phyloP scores from a whole-genome alignment of 1,284 basidiomycete genomes.

The Heterobasidion annosum region DNA sequence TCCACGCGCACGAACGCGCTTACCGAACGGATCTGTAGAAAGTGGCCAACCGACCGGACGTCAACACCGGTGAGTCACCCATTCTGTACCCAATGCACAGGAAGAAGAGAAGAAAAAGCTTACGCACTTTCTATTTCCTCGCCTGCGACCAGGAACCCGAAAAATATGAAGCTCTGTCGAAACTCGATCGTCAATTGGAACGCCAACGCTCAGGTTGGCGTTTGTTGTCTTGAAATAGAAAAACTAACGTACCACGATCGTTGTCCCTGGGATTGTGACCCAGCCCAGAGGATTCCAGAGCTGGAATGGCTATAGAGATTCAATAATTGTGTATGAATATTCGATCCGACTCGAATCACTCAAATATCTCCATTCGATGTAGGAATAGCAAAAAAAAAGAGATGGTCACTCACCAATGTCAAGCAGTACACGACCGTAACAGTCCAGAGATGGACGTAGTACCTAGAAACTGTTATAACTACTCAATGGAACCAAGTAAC shows the following conservation, averaged over 20 bases:
- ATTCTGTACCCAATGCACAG: too few relatives aligned
- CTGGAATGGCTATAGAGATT: conserved; percentile 50
- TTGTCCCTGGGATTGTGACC: conserved; percentile 58
- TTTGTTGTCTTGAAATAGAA: background rate
- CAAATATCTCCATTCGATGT: background rate
- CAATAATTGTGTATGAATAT: too few relatives aligned
- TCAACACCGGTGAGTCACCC: background rate
- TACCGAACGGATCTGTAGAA: conserved; percentile 43
- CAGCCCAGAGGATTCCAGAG: conserved; percentile 51
- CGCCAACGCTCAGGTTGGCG: background rate
- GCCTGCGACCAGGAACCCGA: conserved; percentile 60
- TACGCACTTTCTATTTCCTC: conserved; percentile 63
- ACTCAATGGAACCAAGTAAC: background rate
- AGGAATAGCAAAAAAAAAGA: background rate
- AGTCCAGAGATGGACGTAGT: conserved; percentile 57
- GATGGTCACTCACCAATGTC: conserved; percentile 31
- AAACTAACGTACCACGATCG: conserved; percentile 22
- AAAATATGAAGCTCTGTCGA: conserved; percentile 47
- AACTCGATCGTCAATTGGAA: background rate
- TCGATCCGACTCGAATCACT: too few relatives aligned
- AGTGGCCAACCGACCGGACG: conserved; percentile 5
- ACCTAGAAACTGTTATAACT: conserved; percentile 25
- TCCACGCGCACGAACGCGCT: conserved; percentile 2
- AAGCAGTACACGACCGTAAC: conserved; percentile 53
- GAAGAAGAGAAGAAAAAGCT: background rate